Percentiles rank a stretch among this genome's conserved stretches.
Conservation (phyloP, 2,329 filamentous ascomycete species). For the Hortaea werneckii region DNA sequence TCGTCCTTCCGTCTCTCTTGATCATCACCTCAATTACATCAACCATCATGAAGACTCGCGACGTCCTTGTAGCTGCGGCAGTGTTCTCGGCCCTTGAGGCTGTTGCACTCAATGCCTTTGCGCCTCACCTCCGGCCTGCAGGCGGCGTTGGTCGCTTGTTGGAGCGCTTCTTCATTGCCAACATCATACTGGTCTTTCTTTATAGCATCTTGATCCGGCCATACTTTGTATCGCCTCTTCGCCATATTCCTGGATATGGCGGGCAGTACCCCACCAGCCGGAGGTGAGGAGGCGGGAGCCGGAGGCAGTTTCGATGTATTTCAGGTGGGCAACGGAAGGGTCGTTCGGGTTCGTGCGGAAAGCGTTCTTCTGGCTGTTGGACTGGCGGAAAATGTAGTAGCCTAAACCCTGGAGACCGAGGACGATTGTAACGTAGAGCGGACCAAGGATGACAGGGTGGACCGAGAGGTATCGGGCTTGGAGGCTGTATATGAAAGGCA, state of each 20-base stretch:
- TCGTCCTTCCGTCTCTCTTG: too few species aligned
- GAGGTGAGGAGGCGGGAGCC: conserved; percentile 73
- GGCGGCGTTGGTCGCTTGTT: background rate
- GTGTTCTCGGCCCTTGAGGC: background rate
- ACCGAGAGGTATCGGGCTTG: conserved; percentile 77
- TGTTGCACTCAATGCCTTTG: background rate
- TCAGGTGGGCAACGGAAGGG: conserved; percentile 65
- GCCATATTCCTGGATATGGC: conserved; percentile 60
- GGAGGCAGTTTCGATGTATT: conserved; percentile 73
- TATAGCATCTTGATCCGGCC: conserved; percentile 23
- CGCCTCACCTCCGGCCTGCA: background rate
- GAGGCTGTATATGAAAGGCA: conserved; percentile 78
- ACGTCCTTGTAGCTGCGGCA: background rate
- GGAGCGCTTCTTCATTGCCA: background rate
- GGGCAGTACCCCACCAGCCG: conserved; percentile 86
- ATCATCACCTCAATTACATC: background rate
- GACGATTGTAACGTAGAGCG: conserved; percentile 53
- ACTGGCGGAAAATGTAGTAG: conserved; percentile 87
- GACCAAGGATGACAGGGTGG: conserved; percentile 70
- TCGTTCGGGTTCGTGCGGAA: conserved; percentile 84
- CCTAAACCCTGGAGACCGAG: conserved; percentile 58
- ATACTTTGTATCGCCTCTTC: conserved; percentile 29
- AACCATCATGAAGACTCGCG: background rate
- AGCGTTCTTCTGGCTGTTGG: conserved; percentile 89
- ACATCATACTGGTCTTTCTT: conserved; percentile 4